Evolutionary conservation across 768 basidiomycete genomes (phyloP).

Genomic region (Mycena olivaceomarginata): DNA sequence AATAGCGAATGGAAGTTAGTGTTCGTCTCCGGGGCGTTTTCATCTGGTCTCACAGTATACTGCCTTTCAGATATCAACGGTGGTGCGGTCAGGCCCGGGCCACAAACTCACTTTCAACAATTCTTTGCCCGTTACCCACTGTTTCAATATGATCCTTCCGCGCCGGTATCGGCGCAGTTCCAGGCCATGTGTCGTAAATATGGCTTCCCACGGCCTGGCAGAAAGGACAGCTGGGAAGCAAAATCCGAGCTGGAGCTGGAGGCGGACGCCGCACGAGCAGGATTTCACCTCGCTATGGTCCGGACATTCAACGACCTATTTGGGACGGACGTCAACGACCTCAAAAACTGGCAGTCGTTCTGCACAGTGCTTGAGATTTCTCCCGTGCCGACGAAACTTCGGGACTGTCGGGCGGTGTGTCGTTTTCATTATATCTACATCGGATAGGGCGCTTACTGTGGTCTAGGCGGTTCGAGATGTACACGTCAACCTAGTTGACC

Average conservation of each 20-base stretch:
- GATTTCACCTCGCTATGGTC: constrained; percentile 54
- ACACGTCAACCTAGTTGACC: constrained; percentile 28
- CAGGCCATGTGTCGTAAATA: constrained; percentile 45
- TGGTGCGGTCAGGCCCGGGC: not conserved
- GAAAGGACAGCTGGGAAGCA: not conserved
- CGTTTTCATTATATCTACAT: not conserved
- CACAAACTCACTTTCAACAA: constrained; percentile 16
- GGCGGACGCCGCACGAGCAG: constrained; percentile 37
- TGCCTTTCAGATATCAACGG: too few species aligned
- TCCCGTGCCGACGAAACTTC: constrained; percentile 44
- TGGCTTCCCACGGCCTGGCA: constrained; percentile 20
- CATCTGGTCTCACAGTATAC: too few species aligned
- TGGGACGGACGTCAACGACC: constrained; percentile 54
- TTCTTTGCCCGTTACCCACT: constrained; percentile 47
- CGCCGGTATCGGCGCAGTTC: constrained; percentile 51
- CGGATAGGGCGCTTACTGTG: not conserved
- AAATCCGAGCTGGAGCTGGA: constrained; percentile 24
- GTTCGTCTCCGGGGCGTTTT: too few species aligned
- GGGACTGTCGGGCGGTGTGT: constrained; percentile 12
- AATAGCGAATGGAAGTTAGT: too few species aligned
- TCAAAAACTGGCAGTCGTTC: constrained; percentile 54
- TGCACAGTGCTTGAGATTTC: constrained; percentile 50
- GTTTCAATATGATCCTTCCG: constrained; percentile 47
- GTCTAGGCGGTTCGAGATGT: not conserved
- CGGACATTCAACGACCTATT: constrained; percentile 58